Evolutionary conservation across 225 moss, liverwort and hornwort genomes (phyloP).

Genomic region (Pseudisothecium myosuroides): DNA sequence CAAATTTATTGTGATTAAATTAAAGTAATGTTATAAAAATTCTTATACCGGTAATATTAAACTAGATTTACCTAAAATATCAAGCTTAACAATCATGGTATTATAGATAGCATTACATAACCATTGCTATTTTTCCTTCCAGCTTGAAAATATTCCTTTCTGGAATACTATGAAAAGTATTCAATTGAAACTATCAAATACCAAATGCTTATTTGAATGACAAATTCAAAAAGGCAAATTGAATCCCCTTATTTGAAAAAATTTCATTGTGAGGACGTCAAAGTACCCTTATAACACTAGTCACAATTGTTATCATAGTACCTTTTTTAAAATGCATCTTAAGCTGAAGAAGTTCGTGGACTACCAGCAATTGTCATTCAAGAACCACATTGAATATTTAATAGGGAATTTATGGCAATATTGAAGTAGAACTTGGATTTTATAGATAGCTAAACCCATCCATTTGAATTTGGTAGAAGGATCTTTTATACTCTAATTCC

Average conservation of each 20-base stretch:
- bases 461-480: background rate
- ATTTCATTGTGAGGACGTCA: background rate
- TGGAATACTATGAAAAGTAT: background rate
- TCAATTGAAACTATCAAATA: background rate
- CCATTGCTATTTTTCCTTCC: background rate
- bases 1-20: background rate
- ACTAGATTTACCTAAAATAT: background rate
- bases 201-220: background rate
- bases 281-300: background rate
- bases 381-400: background rate
- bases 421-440: background rate
- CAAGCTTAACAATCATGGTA: background rate
- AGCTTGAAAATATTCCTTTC: background rate
- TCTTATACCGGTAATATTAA: no score
- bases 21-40: background rate
- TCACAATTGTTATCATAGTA: background rate
- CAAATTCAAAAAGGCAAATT: background rate
- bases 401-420: background rate
- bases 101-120: background rate
- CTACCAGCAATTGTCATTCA: background rate
- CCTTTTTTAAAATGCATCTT: background rate
- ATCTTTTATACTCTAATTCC: background rate
- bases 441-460: background rate
- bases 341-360: rapidly evolving
- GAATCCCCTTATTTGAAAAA: background rate